phyloP scores from a whole-genome alignment of 1,284 basidiomycete species.

The Ceratobasidium sp. region DNA sequence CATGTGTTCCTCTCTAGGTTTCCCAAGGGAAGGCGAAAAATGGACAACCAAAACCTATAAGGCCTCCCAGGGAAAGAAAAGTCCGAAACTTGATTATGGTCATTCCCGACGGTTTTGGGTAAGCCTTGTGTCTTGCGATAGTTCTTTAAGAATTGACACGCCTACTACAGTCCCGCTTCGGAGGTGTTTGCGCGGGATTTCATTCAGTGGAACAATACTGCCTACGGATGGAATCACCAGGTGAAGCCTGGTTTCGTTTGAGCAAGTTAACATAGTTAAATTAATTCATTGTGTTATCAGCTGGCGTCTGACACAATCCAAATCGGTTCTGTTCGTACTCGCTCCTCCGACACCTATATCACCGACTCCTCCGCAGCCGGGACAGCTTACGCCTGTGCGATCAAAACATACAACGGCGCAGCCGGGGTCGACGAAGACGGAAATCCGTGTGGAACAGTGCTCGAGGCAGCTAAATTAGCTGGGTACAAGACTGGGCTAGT shows the following conservation, averaged over 20 bases:
- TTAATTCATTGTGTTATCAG: conserved; percentile 19
- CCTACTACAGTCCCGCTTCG: conserved; percentile 52
- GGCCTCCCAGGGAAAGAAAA: neutral
- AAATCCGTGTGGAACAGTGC: conserved; percentile 56
- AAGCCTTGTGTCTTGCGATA: neutral
- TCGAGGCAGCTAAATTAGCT: conserved; percentile 56
- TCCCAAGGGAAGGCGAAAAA: conserved; percentile 42
- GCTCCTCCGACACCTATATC: conserved; percentile 55
- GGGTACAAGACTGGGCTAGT: conserved; percentile 55
- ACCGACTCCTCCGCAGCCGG: conserved; percentile 57
- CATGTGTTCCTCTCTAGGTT: neutral
- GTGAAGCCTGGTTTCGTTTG: neutral
- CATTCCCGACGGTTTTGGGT: conserved; percentile 54
- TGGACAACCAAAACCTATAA: conserved; percentile 30
- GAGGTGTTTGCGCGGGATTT: conserved; percentile 56
- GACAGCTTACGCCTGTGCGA: conserved; percentile 56
- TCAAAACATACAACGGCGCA: conserved; percentile 55
- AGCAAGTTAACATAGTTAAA: neutral
- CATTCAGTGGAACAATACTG: conserved; percentile 50
- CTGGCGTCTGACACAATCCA: conserved; percentile 54
- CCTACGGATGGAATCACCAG: conserved; percentile 47
- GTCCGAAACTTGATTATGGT: conserved; percentile 51
- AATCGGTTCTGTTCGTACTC: conserved; percentile 55
- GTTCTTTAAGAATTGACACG: neutral
- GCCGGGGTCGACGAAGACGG: conserved; percentile 55